Conservation (phyloP, 108 stramenopile species). For the Cafeteria roenbergensis region DNA sequence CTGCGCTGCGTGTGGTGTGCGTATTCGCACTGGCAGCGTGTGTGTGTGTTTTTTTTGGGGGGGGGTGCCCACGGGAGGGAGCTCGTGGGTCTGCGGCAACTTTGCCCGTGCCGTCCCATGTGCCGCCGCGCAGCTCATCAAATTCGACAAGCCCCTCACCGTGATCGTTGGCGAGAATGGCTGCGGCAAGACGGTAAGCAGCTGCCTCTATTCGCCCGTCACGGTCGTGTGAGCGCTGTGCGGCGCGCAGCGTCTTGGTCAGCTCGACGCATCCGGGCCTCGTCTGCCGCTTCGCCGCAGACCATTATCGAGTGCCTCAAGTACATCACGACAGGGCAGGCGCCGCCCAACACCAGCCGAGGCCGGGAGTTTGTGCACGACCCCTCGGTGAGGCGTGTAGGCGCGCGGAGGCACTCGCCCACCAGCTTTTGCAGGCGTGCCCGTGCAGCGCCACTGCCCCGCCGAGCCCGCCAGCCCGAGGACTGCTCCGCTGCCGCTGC, state of each 20-base stretch:
- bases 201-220: too few species aligned
- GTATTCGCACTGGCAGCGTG: too few species aligned
- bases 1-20: too few species aligned
- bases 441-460: background rate
- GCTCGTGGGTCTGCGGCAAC: too few species aligned
- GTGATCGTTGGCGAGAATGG: slow-evolving; percentile 85
- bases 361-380: slow-evolving; percentile 86
- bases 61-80: too few species aligned
- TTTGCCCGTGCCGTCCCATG: too few species aligned
- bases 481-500: background rate
- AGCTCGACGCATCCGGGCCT: too few species aligned
- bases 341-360: slow-evolving; percentile 75
- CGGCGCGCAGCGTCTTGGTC: too few species aligned
- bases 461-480: background rate
- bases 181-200: slow-evolving; percentile 65
- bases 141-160: slow-evolving; percentile 88
- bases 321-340: slow-evolving; percentile 76
- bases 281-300: too few species aligned
- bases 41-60: too few species aligned
- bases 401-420: slow-evolving; percentile 40
- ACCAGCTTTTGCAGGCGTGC: slow-evolving; percentile 1
- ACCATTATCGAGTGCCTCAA: slow-evolving; percentile 97
- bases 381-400: slow-evolving; percentile 60
- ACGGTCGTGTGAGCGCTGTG: too few species aligned
- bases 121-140: slow-evolving; percentile 78